These are phyloP conservation scores for Gastrolobium villosum DNA, from an alignment of 306 rosid species.

Conservation along the genomic window DNA sequence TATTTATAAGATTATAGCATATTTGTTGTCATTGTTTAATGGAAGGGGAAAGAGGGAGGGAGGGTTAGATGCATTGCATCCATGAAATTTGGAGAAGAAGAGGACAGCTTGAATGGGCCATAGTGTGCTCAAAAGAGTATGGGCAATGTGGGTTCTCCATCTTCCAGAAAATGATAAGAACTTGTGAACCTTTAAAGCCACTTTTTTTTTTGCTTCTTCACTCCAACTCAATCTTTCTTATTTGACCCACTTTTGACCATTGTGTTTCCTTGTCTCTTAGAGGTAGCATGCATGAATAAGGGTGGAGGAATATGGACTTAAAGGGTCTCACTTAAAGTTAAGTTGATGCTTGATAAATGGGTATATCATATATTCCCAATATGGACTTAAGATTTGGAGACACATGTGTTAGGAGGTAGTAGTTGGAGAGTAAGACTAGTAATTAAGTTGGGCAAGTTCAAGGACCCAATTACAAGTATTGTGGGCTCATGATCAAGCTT, in stretches of 20 bases:
- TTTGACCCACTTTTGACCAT: constrained; percentile 78
- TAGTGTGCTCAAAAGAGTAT: constrained; percentile 57
- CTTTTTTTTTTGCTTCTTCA: constrained; percentile 54
- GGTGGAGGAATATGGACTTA: constrained; percentile 57
- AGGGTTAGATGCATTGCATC: constrained; percentile 82
- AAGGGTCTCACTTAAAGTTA: constrained; percentile 45
- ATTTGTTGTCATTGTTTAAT: constrained; percentile 51
- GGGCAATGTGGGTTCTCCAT: constrained; percentile 75
- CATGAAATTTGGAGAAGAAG: constrained; percentile 63
- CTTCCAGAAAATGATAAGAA: constrained; percentile 58
- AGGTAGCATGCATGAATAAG: constrained; percentile 70
- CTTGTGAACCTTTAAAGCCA: constrained; percentile 58
- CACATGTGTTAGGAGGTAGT: constrained; percentile 57
- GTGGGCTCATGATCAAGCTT: constrained; percentile 42
- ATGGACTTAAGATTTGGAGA: constrained; percentile 55
- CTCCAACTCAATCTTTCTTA: constrained; percentile 66
- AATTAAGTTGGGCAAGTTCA: constrained; percentile 72
- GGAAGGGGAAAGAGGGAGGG: constrained; percentile 33
- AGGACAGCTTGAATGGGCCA: constrained; percentile 79
- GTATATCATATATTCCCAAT: constrained; percentile 53
- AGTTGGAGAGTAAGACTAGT: constrained; percentile 49
- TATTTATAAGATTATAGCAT: constrained; percentile 32
- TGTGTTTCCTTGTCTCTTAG: constrained; percentile 58
- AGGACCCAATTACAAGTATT: constrained; percentile 51
- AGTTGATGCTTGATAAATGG: constrained; percentile 41